Evolutionary conservation across 2,329 filamentous ascomycete species (phyloP).

Genomic region (Neobulgaria alba): DNA sequence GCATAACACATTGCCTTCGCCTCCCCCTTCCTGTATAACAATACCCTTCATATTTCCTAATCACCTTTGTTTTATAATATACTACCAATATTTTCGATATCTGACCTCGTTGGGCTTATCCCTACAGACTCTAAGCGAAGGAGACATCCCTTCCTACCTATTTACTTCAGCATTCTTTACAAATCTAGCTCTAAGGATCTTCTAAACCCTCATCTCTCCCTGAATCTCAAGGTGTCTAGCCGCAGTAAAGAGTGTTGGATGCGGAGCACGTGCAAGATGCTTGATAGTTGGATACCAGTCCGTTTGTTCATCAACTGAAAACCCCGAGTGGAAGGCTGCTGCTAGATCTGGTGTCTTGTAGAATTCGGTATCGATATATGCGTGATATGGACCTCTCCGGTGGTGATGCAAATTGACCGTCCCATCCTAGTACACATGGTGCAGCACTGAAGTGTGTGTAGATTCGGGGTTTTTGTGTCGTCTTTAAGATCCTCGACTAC

Average conservation of each 20-base stretch:
- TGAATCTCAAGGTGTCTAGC: slow-evolving; percentile 1
- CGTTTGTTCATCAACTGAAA: slow-evolving; percentile 1
- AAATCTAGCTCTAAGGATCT: not conserved
- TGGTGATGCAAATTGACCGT: not conserved
- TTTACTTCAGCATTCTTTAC: slow-evolving; percentile 1
- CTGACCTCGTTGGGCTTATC: slow-evolving; percentile 1
- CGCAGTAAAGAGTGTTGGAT: slow-evolving; percentile 3
- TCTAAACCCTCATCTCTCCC: not conserved
- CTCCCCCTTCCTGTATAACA: too few species aligned
- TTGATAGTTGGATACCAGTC: slow-evolving; percentile 1
- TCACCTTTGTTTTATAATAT: not conserved
- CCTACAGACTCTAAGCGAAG: slow-evolving; percentile 2
- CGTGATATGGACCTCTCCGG: slow-evolving; percentile 6
- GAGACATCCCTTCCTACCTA: slow-evolving; percentile 1
- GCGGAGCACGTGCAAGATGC: not conserved
- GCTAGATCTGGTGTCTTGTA: slow-evolving; percentile 2
- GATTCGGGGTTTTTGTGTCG: slow-evolving; percentile 3
- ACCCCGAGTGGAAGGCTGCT: slow-evolving; percentile 4
- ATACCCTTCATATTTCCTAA: not conserved
- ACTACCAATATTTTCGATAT: slow-evolving; percentile 1
- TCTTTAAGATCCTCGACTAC: not conserved
- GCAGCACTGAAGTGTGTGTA: slow-evolving; percentile 1
- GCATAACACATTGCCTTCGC: too few species aligned
- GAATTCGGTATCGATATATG: not conserved
- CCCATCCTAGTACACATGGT: slow-evolving; percentile 1